Evolutionary conservation across 1,284 basidiomycete genomes (phyloP), one percentile per base, ranked within the genome.

Genomic region (Puccinia coronata): DNA sequence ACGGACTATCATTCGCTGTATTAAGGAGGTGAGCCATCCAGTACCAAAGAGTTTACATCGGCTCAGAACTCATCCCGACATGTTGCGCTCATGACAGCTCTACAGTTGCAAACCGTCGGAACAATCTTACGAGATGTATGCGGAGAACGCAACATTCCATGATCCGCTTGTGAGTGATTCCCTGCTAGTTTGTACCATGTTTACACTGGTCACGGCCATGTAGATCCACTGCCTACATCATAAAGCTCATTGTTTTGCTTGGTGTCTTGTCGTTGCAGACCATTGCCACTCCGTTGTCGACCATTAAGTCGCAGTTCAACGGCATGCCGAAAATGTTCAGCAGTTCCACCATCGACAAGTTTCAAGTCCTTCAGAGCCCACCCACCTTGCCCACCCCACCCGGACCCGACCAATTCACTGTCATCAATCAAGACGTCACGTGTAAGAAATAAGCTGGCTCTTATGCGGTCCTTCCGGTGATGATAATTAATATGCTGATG

Each of bases 381-480:
- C 43, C 75, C 11, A 82, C 63, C 28, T 53, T 79, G 39, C 72
- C 82, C 18, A 70, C 18, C 53, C 77, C 77, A 25, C 77, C 77
- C 31, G 77, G 77, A 57, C 77, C 77, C 6, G 77, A 79, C 28
- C 77, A 79, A 71, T 79, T 79, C 39, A 79, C 77, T 1, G 23
- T 79, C 49, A 80, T 82, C 67, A 79, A 82, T 73, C 82, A 82
- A 57, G 80, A 80, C 55, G 82, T 82, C 11, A 71, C 77, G n/a
- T 79, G 77, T 79, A 20, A 25, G 31, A 39, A 43, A 36, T 55
- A 39, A 34, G 31, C 57, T 36, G 9, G 28, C 28, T 51, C 6
- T 34, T 63, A 41, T 8, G n/a, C n/a, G n/a, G 31, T 16, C 39
- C 11, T 55, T 31, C 25, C 20, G 2, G 25, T 5, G 11, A 8